Percentiles rank a stretch among this genome's conserved stretches.
phyloP scores from a whole-genome alignment of 192 early-diverging fungal genomes.

The Gonapodya sp. region DNA sequence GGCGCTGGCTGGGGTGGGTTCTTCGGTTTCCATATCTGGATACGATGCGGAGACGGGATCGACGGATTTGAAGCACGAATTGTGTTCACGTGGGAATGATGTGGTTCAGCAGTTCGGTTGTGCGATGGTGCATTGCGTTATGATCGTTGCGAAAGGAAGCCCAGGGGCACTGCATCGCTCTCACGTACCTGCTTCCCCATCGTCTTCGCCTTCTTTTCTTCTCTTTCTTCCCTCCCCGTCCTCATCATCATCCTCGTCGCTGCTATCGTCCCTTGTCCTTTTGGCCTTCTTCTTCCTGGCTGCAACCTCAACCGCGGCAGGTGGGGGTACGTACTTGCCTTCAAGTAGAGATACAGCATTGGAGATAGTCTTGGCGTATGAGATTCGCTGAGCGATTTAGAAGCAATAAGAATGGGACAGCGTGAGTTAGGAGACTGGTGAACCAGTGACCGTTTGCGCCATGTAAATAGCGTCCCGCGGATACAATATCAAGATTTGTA shows the following conservation, averaged over 20 bases:
- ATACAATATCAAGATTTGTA: too few relatives aligned
- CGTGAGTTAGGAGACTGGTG: too few relatives aligned
- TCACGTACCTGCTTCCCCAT: background rate
- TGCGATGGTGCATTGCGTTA: background rate
- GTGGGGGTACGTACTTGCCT: background rate
- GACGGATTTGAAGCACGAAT: too few relatives aligned
- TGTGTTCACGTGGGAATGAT: background rate
- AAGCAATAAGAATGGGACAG: too few relatives aligned
- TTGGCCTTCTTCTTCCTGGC: background rate
- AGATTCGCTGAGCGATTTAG: background rate
- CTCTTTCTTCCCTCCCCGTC: background rate
- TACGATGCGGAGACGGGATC: too few relatives aligned
- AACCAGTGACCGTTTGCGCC: background rate
- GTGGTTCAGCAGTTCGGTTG: background rate
- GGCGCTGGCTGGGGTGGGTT: background rate
- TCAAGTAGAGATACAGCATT: background rate
- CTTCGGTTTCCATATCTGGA: slow-evolving; percentile 10
- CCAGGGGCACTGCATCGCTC: background rate
- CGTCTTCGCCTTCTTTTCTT: background rate
- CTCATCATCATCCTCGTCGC: background rate
- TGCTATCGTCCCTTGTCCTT: background rate
- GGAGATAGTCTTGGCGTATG: slow-evolving; percentile 2
- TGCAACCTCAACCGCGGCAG: background rate
- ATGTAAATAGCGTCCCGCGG: too few relatives aligned
- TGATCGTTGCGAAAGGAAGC: background rate